Evolutionary conservation across 1,284 basidiomycete genomes (phyloP).

Genomic region (Heterobasidion parviporum): DNA sequence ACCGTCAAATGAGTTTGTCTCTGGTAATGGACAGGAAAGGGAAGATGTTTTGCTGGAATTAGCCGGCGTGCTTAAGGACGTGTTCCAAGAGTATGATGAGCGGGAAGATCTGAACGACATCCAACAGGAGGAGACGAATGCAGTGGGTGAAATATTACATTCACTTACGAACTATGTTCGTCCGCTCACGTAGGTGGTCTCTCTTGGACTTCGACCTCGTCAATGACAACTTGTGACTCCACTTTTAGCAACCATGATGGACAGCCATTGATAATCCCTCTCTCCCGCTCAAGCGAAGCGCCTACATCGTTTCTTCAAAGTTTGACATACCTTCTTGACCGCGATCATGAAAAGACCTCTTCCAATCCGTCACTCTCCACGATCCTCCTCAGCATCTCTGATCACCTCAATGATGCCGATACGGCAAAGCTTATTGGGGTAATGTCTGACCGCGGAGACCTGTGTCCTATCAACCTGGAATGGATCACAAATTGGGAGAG

Average conservation of each 20-base stretch:
- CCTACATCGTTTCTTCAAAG: constrained; percentile 50
- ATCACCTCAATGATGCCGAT: constrained; percentile 55
- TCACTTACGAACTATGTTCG: constrained; percentile 49
- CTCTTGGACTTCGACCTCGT: neutral
- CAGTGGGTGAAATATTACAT: constrained; percentile 51
- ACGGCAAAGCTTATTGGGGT: constrained; percentile 48
- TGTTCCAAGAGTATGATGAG: constrained; percentile 62
- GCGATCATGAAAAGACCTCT: constrained; percentile 43
- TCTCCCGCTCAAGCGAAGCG: constrained; percentile 39
- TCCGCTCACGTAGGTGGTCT: constrained; percentile 39
- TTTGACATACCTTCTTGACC: constrained; percentile 49
- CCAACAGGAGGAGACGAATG: constrained; percentile 57
- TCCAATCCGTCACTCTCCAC: constrained; percentile 53
- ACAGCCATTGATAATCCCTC: constrained; percentile 42
- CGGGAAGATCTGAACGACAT: constrained; percentile 48
- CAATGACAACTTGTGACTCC: neutral
- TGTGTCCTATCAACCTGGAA: constrained; percentile 58
- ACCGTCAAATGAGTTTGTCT: constrained; percentile 12
- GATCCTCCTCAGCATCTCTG: constrained; percentile 52
- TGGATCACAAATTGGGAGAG: constrained; percentile 62
- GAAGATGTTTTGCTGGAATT: constrained; percentile 63
- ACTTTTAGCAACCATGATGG: constrained; percentile 42
- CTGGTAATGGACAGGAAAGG: constrained; percentile 16
- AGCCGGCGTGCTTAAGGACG: constrained; percentile 58
- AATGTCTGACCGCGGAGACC: constrained; percentile 56